Evolutionary conservation across 768 basidiomycete genomes (phyloP).

Genomic region (Gelatoporia subvermispora): DNA sequence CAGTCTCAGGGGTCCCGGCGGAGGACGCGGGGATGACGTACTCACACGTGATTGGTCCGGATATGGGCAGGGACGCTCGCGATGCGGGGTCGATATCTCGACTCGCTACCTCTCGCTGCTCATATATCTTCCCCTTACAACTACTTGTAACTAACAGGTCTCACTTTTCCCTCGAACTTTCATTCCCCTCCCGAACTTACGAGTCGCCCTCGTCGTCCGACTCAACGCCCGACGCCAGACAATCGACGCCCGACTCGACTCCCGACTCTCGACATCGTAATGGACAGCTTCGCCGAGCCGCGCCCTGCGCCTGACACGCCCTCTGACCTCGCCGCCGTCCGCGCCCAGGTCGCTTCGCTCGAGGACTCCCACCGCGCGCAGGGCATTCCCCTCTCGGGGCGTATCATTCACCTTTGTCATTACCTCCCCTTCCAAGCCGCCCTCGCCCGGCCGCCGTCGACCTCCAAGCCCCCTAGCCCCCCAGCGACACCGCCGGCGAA

Average conservation of each 20-base stretch:
- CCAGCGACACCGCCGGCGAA: slow-evolving; percentile 73
- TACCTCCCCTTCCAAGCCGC: slow-evolving; percentile 78
- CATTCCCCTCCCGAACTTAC: no score
- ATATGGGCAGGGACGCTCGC: no score
- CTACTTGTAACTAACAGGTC: no score
- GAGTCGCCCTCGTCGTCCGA: no score
- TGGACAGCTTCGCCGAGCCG: slow-evolving; percentile 75
- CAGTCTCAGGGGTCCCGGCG: no score
- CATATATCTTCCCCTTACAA: no score
- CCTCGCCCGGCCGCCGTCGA: slow-evolving; percentile 36
- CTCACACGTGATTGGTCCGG: no score
- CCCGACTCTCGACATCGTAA: slow-evolving; percentile 18
- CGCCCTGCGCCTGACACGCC: slow-evolving; percentile 30
- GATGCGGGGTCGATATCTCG: no score
- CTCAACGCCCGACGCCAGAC: no score
- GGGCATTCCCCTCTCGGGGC: slow-evolving; percentile 73
- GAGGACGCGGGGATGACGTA: no score
- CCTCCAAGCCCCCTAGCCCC: slow-evolving; percentile 56
- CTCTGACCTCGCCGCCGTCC: slow-evolving; percentile 67
- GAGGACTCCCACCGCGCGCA: slow-evolving; percentile 67
- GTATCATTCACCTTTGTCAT: slow-evolving; percentile 90
- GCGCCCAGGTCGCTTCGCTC: slow-evolving; percentile 63
- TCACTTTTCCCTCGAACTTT: no score
- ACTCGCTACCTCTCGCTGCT: no score
- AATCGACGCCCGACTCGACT: neutral